Conservation (phyloP, 2,329 filamentous ascomycete genomes). For the Phialophora tarda region DNA sequence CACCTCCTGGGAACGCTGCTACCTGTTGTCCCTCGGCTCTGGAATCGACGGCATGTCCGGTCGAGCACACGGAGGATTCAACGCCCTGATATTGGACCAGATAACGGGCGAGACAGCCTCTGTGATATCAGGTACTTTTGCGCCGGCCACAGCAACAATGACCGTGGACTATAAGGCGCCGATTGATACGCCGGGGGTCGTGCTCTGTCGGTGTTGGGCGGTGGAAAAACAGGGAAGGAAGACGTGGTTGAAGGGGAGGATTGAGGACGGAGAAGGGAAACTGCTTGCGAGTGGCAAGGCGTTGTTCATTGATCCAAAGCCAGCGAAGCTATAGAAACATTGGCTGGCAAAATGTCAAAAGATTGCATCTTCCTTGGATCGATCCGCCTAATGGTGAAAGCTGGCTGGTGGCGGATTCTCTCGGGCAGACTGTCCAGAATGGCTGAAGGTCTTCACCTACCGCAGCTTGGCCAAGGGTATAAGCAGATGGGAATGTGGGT, state of each 20-base stretch:
- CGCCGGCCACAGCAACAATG: slow-evolving; percentile 34
- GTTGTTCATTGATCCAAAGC: slow-evolving; percentile 27
- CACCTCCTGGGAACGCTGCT: slow-evolving; percentile 26
- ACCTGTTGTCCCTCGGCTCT: slow-evolving; percentile 25
- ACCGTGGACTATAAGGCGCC: slow-evolving; percentile 34
- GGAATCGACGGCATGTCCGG: slow-evolving; percentile 31
- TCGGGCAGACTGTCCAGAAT: neutral
- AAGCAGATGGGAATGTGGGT: neutral
- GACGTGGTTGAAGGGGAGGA: slow-evolving; percentile 27
- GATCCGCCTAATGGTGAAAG: neutral
- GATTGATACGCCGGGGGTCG: slow-evolving; percentile 30
- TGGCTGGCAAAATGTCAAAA: neutral
- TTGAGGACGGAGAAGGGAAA: slow-evolving; percentile 27
- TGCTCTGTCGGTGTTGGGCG: slow-evolving; percentile 28
- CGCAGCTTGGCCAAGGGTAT: neutral
- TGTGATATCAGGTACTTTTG: slow-evolving; percentile 7
- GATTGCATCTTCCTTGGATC: neutral
- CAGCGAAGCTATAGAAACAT: slow-evolving; percentile 2
- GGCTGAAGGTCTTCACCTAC: neutral
- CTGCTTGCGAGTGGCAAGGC: slow-evolving; percentile 29
- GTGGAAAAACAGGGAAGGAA: slow-evolving; percentile 31
- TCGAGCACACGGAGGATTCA: slow-evolving; percentile 33
- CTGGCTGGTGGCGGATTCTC: neutral
- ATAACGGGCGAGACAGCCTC: slow-evolving; percentile 25
- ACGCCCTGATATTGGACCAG: slow-evolving; percentile 32